Conservation (phyloP, 192 early-diverging fungal species). For the Mortierella antarctica region DNA sequence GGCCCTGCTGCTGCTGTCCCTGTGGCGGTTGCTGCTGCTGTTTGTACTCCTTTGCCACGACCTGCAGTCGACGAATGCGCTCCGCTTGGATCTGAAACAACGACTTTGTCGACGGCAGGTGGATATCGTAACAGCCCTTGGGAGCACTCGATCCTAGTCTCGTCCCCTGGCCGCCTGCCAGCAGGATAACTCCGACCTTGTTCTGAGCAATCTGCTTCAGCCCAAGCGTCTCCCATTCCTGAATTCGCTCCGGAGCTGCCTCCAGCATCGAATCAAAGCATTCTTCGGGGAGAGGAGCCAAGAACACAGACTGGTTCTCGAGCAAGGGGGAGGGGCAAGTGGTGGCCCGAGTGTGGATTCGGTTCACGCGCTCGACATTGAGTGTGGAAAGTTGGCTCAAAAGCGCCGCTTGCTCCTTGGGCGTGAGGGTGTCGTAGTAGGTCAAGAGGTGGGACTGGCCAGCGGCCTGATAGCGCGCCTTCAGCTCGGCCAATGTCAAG, state of each 20-base stretch:
- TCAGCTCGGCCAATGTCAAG: conserved; percentile 37
- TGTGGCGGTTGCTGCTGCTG: too few species aligned
- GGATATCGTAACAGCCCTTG: conserved; percentile 96
- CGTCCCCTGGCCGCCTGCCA: conserved; percentile 92
- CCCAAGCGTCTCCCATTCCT: conserved; percentile 79
- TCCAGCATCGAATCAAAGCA: conserved; percentile 74
- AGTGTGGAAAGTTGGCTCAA: conserved; percentile 75
- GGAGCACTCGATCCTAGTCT: conserved; percentile 84
- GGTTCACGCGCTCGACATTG: conserved; percentile 84
- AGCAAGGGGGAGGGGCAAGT: conserved; percentile 57
- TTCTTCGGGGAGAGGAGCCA: conserved; percentile 83
- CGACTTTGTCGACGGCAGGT: conserved; percentile 86
- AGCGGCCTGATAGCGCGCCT: conserved; percentile 72
- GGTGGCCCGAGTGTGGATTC: conserved; percentile 84
- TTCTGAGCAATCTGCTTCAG: conserved; percentile 82
- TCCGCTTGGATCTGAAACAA: conserved; percentile 97
- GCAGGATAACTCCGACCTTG: conserved; percentile 94
- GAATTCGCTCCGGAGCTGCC: conserved; percentile 61
- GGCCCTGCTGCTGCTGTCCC: conserved; percentile 31
- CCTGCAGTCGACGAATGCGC: conserved; percentile 89
- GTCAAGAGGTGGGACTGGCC: conserved; percentile 91
- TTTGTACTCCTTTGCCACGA: conserved; percentile 54
- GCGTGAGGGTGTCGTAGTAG: conserved; percentile 77
- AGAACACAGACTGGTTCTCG: conserved; percentile 32
- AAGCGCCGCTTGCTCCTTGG: conserved; percentile 66